phyloP scores from a whole-genome alignment of 192 early-diverging fungal species.

The Coemansia sp. region DNA sequence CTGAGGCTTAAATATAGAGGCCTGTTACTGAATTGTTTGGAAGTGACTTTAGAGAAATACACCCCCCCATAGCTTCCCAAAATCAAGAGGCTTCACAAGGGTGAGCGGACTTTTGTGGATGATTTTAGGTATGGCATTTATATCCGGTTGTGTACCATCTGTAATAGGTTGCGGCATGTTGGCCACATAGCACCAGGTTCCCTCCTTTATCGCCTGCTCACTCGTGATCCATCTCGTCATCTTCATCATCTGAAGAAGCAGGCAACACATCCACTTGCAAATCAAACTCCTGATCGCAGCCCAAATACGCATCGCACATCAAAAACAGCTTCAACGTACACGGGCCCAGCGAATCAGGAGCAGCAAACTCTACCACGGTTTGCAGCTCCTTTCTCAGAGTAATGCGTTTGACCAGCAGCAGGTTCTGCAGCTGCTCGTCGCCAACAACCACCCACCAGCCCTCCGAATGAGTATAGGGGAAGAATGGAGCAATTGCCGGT shows the following conservation, averaged over 20 bases:
- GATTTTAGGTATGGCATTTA: no score
- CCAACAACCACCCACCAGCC: slow-evolving; percentile 98
- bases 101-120: no score
- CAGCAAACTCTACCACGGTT: slow-evolving; percentile 82
- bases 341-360: slow-evolving; percentile 63
- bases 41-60: no score
- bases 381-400: slow-evolving; percentile 60
- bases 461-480: slow-evolving; percentile 85
- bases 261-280: slow-evolving; percentile 57
- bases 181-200: no score
- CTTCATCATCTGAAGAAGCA: slow-evolving; percentile 17
- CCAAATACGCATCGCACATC: slow-evolving; percentile 93
- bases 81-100: no score
- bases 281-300: slow-evolving; percentile 95
- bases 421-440: slow-evolving; percentile 68
- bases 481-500: slow-evolving; percentile 89
- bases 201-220: background rate
- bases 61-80: no score
- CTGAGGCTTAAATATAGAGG: no score
- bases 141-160: no score
- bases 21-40: no score
- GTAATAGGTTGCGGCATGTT: no score
- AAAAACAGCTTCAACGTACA: slow-evolving; percentile 74
- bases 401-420: slow-evolving; percentile 88
- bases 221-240: slow-evolving; percentile 17